These are phyloP conservation scores for Diatrype stigma DNA, from an alignment of 2,329 filamentous ascomycete species.

Conservation along the genomic window DNA sequence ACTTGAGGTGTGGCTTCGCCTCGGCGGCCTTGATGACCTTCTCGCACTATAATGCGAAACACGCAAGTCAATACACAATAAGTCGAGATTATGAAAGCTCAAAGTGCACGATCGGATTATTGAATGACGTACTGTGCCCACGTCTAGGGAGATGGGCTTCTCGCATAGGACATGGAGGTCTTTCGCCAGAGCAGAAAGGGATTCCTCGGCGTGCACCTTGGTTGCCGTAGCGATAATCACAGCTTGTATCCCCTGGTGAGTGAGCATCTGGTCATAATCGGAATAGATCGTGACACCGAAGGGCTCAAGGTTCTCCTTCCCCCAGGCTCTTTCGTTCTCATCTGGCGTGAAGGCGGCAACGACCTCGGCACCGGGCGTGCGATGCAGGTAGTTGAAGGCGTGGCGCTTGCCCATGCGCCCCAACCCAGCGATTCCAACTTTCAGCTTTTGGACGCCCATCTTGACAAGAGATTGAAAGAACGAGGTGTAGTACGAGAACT, in stretches of 20 bases:
- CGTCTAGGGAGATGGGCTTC: slow-evolving; percentile 55
- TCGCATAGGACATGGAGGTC: slow-evolving; percentile 56
- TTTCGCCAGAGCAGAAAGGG: slow-evolving; percentile 51
- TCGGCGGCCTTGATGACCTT: slow-evolving; percentile 54
- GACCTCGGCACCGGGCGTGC: slow-evolving; percentile 42
- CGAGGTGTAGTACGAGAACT: background rate
- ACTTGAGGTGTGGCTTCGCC: slow-evolving; percentile 55
- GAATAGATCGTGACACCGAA: slow-evolving; percentile 41
- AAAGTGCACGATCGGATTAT: too few species aligned
- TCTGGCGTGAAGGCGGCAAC: slow-evolving; percentile 47
- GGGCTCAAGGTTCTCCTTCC: slow-evolving; percentile 36
- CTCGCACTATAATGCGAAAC: slow-evolving; percentile 57
- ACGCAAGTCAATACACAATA: too few species aligned
- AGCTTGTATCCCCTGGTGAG: slow-evolving; percentile 34
- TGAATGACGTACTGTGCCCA: slow-evolving; percentile 48
- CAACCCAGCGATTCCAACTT: slow-evolving; percentile 44
- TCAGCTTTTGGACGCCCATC: slow-evolving; percentile 28
- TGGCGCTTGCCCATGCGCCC: slow-evolving; percentile 52
- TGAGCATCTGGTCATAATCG: slow-evolving; percentile 43
- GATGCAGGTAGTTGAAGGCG: slow-evolving; percentile 42
- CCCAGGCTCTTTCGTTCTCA: slow-evolving; percentile 40
- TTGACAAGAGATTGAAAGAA: slow-evolving; percentile 15
- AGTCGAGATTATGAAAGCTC: too few species aligned
- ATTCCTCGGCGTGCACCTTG: slow-evolving; percentile 53
- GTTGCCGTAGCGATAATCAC: slow-evolving; percentile 38